These are phyloP conservation scores for Eudorina sp. DNA, from an alignment of 139 green algal genomes.

Conservation along the genomic window DNA sequence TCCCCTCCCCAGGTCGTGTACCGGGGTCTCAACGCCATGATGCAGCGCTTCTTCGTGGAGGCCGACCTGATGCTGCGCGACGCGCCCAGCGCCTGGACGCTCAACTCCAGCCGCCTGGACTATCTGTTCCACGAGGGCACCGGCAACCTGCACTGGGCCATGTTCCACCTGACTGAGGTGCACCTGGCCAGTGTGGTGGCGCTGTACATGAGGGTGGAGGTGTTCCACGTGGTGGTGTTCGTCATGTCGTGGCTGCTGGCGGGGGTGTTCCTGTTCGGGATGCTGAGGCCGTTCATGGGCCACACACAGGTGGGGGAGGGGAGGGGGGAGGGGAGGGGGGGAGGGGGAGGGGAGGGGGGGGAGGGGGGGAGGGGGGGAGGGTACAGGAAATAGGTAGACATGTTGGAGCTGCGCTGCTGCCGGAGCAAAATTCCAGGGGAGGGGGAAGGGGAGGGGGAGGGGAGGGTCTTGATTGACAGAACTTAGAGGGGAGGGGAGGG, in stretches of 20 bases:
- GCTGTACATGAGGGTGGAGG: conserved; percentile 36
- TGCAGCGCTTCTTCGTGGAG: conserved; percentile 53
- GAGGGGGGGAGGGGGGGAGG: background rate
- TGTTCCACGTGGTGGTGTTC: conserved; percentile 49
- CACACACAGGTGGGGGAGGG: conserved; percentile 23
- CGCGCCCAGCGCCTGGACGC: conserved; percentile 5
- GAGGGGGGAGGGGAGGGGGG: background rate
- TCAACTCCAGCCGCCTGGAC: conserved; percentile 34
- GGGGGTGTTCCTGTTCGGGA: conserved; percentile 41
- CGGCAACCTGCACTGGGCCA: conserved; percentile 48
- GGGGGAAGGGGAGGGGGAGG: no score
- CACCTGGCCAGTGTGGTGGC: conserved; percentile 10
- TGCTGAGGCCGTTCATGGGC: conserved; percentile 46
- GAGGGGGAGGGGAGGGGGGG: background rate
- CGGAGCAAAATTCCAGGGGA: no score
- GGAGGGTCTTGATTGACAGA: no score
- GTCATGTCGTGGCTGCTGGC: conserved; percentile 47
- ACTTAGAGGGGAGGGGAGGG: no score
- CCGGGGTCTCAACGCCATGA: conserved; percentile 40
- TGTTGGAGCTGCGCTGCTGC: no score
- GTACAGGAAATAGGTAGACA: no score
- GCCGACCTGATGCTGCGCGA: conserved; percentile 38
- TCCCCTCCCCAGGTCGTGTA: conserved; percentile 38
- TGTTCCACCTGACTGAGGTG: background rate
- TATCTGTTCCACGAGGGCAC: conserved; percentile 31